These are phyloP conservation scores for Lepidium didymum DNA, from an alignment of 345 rosid species.

Conservation along the genomic window DNA sequence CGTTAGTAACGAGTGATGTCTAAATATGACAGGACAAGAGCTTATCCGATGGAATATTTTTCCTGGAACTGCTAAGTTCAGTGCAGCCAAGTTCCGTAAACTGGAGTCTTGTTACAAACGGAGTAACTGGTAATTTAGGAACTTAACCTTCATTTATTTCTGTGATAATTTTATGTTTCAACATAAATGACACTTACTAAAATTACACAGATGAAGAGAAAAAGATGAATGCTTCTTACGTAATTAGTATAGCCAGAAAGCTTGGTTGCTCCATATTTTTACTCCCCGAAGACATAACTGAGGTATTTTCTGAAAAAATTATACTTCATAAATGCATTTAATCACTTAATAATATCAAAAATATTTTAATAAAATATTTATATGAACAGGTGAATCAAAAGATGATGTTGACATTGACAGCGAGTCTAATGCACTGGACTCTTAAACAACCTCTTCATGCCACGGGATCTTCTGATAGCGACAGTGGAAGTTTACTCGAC, in stretches of 20 bases:
- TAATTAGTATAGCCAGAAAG: conserved; percentile 92
- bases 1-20: not conserved
- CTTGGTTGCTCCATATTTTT: conserved; percentile 92
- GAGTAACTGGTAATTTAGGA: conserved; percentile 50
- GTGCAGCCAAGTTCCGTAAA: conserved; percentile 89
- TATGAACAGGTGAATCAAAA: conserved; percentile 81
- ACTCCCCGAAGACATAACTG: conserved; percentile 92
- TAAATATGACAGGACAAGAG: conserved; percentile 62
- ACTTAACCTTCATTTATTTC: not conserved
- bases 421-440: conserved; percentile 91
- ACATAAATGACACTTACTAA: not conserved
- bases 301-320: conserved; percentile 38
- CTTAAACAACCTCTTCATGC: conserved; percentile 66
- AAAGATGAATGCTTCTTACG: conserved; percentile 93
- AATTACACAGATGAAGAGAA: conserved; percentile 68
- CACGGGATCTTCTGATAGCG: conserved; percentile 59
- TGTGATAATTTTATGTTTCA: not conserved
- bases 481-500: conserved; percentile 47
- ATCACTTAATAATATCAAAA: not conserved
- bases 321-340: not conserved
- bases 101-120: conserved; percentile 94
- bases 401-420: conserved; percentile 92
- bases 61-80: conserved; percentile 82
- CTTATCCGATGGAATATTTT: conserved; percentile 80
- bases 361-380: too few relatives aligned